phyloP scores from a whole-genome alignment of 441 rosid genomes.

The Mallotus japonicus region DNA sequence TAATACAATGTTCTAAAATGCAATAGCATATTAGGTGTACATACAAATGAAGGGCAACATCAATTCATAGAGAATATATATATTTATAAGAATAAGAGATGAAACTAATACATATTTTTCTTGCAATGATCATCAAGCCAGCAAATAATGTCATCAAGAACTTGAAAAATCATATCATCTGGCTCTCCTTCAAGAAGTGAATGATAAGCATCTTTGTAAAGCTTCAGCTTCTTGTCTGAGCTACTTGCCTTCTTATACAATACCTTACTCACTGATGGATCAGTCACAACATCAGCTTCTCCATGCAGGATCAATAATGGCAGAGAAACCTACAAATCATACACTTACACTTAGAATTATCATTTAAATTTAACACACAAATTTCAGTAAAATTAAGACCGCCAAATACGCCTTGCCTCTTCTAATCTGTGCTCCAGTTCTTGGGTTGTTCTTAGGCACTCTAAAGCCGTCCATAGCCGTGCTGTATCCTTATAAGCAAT shows the following conservation, averaged over 20 bases:
- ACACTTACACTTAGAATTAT: no score
- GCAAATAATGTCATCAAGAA: constrained; percentile 57
- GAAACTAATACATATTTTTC: background rate
- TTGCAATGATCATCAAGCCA: constrained; percentile 64
- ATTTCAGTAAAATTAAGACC: no score
- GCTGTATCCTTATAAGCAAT: constrained; percentile 79
- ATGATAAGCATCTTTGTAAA: constrained; percentile 71
- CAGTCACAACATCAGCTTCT: constrained; percentile 71
- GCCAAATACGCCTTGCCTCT: constrained; percentile 36
- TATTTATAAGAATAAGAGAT: no score
- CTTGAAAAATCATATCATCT: constrained; percentile 66
- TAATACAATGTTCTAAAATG: no score
- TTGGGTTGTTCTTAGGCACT: constrained; percentile 70
- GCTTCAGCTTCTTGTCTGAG: constrained; percentile 62
- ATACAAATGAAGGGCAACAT: no score
- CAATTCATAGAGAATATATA: no score
- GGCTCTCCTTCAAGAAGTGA: constrained; percentile 89
- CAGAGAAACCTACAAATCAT: constrained; percentile 50
- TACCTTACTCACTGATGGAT: constrained; percentile 80
- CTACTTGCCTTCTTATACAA: constrained; percentile 71
- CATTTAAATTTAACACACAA: no score
- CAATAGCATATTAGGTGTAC: no score
- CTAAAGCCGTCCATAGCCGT: constrained; percentile 66
- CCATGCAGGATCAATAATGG: constrained; percentile 83
- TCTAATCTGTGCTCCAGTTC: constrained; percentile 60